Percentiles rank a stretch among this genome's conserved stretches.
phyloP scores from a whole-genome alignment of 129 eudicot genomes.

The Flaveria linearis region DNA sequence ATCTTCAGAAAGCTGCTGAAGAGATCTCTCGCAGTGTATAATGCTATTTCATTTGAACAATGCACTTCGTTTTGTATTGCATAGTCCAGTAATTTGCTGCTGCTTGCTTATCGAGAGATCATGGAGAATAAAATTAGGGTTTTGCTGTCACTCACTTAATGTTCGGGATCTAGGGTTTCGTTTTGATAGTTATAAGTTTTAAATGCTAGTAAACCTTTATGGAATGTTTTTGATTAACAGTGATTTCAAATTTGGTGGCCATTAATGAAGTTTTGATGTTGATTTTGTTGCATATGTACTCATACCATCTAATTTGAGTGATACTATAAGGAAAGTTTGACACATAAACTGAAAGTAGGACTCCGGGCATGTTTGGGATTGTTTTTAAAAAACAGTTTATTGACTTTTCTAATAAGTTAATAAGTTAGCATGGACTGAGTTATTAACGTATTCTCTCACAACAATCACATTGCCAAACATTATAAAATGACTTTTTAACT shows the following conservation, averaged over 20 bases:
- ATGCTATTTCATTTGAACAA: background rate
- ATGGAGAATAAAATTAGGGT: conserved; percentile 9
- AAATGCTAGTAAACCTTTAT: background rate
- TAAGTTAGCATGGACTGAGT: too few relatives aligned
- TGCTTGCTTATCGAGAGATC: background rate
- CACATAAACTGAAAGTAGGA: background rate
- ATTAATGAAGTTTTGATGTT: background rate
- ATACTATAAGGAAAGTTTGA: background rate
- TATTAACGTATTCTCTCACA: too few relatives aligned
- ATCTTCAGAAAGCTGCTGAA: conserved; percentile 95
- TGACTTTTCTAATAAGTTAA: too few relatives aligned
- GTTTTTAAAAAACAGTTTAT: too few relatives aligned
- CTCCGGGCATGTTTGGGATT: too few relatives aligned
- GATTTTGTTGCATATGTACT: background rate
- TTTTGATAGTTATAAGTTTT: background rate
- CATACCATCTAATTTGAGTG: background rate
- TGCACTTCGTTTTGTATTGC: conserved; percentile 1
- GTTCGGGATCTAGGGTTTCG: conserved; percentile 29
- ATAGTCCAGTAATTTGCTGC: background rate
- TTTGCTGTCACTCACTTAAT: background rate
- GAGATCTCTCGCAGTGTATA: conserved; percentile 95
- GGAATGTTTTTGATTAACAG: background rate
- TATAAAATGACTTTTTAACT: too few relatives aligned
- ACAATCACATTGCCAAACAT: too few relatives aligned
- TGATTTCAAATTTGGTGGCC: background rate